Base-by-base conservation (phyloP, 2,329 filamentous ascomycete species). In the Penicillium sp. region DNA sequence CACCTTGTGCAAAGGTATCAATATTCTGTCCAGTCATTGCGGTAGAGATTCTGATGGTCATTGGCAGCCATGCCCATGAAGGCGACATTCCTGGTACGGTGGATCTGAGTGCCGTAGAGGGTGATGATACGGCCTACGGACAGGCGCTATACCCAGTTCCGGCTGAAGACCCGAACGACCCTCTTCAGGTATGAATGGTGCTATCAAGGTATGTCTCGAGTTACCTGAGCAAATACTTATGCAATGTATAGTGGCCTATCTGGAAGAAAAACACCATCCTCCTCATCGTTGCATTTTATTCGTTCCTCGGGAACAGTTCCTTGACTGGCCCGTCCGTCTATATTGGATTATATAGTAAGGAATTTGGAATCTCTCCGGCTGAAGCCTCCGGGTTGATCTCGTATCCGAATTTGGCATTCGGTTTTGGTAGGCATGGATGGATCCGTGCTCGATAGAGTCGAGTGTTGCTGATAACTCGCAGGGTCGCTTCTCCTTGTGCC, bases 111-210 rank as follows among this genome's bases (percentile, higher is more conserved):
- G 73, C 70, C 9, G 61, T 52, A 70, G 78, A 81, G 66, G 79
- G 78, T 37, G 78, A 81, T 55, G 78, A 81, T 54, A 78, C 78
- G 1, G 77, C 69, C 0, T 78, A 79, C 48, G 80, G 80, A 18
- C 79, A 82, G 59, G 79, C 80, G 2, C 69, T 82, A 3, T 82
- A 77, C 54, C 79, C 80, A 1, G 79, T 82, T 0, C 79, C 80
- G 1, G 76, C 78, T 1, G 74, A 80, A 44, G 79, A 82, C 54
- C 79, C 79, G 1, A 82, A 82, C 49, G 79, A 82, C 58, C 79
- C 79, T 6, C 68, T 81, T 8, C 75, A 75, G 59, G 71, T 74
- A 63, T 39, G 56, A 26, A 18, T 20, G 6, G 8, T 7, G 11
- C 13, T 6, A 9, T 13, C 10, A n/a, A 11, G 4, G 6, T 2